Evolutionary conservation across 2,329 filamentous ascomycete species (phyloP).

Genomic region (Ophiosphaerella narmari): DNA sequence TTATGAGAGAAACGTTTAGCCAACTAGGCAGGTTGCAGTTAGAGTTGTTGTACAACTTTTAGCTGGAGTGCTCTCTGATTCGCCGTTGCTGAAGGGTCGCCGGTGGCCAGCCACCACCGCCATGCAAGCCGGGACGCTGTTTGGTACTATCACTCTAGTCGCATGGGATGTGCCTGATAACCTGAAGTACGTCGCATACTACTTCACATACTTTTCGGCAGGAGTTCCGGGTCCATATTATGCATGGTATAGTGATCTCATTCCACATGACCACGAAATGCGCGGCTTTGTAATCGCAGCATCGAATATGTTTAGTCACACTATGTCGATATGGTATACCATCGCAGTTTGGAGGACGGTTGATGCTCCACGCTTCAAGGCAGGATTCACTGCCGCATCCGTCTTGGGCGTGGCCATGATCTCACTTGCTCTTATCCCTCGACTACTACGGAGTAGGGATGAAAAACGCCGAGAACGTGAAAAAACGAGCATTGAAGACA

Average conservation of each 20-base stretch:
- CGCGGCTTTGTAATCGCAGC: constrained; percentile 29
- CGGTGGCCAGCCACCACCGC: constrained; percentile 48
- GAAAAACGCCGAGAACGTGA: constrained; percentile 15
- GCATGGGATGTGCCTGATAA: constrained; percentile 52
- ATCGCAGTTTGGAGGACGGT: constrained; percentile 27
- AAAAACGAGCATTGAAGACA: constrained; percentile 4
- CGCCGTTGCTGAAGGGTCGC: constrained; percentile 29
- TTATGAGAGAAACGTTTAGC: constrained; percentile 54
- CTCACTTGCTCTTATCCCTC: constrained; percentile 14
- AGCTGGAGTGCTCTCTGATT: constrained; percentile 41
- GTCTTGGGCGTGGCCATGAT: constrained; percentile 27
- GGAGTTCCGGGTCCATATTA: constrained; percentile 32
- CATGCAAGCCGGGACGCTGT: constrained; percentile 46
- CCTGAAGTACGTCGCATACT: constrained; percentile 46
- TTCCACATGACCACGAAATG: constrained; percentile 34
- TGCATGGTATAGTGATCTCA: constrained; percentile 32
- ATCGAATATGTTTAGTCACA: constrained; percentile 31
- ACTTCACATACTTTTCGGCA: constrained; percentile 25
- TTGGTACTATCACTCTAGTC: constrained; percentile 49
- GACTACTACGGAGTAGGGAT: constrained; percentile 20
- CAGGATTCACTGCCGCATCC: constrained; percentile 26
- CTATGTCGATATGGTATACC: constrained; percentile 24
- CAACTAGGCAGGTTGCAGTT: constrained; percentile 53
- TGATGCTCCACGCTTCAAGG: constrained; percentile 24
- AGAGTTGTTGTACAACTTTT: constrained; percentile 53